phyloP scores from a whole-genome alignment of 345 rosid genomes.

The Abelmoschus esculentus region DNA sequence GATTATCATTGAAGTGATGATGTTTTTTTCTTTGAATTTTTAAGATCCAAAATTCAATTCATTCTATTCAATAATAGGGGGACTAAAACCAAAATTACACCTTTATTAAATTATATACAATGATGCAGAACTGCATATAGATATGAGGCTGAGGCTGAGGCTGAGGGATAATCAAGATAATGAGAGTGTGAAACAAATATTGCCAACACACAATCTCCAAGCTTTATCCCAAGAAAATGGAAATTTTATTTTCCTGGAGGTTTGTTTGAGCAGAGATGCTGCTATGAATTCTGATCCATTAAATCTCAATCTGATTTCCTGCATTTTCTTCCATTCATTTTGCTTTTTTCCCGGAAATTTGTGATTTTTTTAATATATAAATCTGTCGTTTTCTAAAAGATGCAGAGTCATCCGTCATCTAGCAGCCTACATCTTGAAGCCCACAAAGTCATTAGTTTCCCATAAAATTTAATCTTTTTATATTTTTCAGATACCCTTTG shows the following conservation, averaged over 20 bases:
- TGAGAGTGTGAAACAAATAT: constrained; percentile 50
- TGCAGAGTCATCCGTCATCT: constrained; percentile 30
- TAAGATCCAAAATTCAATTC: no score
- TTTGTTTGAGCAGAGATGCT: constrained; percentile 11
- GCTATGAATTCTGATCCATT: constrained; percentile 47
- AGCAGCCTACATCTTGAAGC: constrained; percentile 24
- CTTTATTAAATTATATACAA: background rate
- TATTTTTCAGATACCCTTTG: background rate
- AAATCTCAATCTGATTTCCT: constrained; percentile 49
- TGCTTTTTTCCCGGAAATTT: background rate
- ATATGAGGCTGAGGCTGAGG: background rate
- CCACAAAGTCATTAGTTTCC: background rate
- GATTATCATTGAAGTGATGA: no score
- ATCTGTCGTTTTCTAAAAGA: constrained; percentile 36
- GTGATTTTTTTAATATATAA: constrained; percentile 7
- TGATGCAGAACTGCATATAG: background rate
- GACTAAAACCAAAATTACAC: background rate
- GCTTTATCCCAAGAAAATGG: background rate
- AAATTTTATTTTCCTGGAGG: constrained; percentile 6
- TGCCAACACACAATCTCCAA: constrained; percentile 44
- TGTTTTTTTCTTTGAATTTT: no score
- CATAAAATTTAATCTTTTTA: background rate
- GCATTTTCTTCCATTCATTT: constrained; percentile 54
- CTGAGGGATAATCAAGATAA: constrained; percentile 36
- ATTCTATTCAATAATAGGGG: background rate